phyloP scores from a whole-genome alignment of 1,284 basidiomycete species.

The Fomitopsis schrenkii region DNA sequence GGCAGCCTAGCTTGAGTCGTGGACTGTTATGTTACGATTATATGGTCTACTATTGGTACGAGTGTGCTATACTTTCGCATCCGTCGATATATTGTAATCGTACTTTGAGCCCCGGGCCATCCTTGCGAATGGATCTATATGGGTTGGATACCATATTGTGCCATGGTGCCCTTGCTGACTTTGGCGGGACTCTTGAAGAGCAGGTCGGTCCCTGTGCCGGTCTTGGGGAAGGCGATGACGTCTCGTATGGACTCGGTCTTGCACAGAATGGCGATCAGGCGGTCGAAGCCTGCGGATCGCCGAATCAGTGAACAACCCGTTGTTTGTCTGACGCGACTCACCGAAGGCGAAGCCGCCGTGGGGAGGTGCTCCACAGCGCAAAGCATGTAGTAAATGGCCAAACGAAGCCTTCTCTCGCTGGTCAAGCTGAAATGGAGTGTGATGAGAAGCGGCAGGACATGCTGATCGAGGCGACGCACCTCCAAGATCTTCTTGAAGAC shows the following conservation, averaged over 20 bases:
- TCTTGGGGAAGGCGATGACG: slow-evolving; percentile 96
- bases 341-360: slow-evolving; percentile 95
- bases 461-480: slow-evolving; percentile 34
- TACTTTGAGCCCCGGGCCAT: neutral
- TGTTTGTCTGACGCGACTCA: slow-evolving; percentile 28
- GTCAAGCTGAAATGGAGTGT: slow-evolving; percentile 49
- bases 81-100: neutral
- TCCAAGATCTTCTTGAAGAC: slow-evolving; percentile 78
- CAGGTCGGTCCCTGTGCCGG: slow-evolving; percentile 77
- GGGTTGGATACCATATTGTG: slow-evolving; percentile 58
- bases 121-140: neutral
- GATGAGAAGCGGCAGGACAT: neutral
- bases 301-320: slow-evolving; percentile 6
- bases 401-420: slow-evolving; percentile 75
- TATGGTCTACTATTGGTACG: neutral
- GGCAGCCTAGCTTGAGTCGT: neutral
- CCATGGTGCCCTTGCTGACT: slow-evolving; percentile 49
- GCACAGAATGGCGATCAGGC: slow-evolving; percentile 88
- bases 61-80: neutral
- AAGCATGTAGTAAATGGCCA: slow-evolving; percentile 79
- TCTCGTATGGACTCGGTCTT: slow-evolving; percentile 84
- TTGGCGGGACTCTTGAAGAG: slow-evolving; percentile 85
- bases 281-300: slow-evolving; percentile 73
- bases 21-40: neutral
- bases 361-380: slow-evolving; percentile 87